Conservation (phyloP, 148 eudicot species). For the Vaccinium macrocarpon region DNA sequence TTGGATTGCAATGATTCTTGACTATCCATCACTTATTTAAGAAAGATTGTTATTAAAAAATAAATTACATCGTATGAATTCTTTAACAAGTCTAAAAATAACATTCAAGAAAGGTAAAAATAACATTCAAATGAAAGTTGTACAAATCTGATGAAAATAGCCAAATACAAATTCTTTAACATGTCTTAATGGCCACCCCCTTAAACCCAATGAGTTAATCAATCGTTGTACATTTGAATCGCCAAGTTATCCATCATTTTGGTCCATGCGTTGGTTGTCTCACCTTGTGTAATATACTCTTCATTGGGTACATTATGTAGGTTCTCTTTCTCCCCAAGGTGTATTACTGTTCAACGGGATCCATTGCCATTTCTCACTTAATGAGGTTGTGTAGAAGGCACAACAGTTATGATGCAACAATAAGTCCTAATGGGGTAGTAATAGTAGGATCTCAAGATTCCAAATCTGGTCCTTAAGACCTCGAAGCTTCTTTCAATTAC, state of each 20-base stretch:
- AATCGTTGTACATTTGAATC: background rate
- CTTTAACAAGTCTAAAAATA: too few species aligned
- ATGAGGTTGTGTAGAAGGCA: slow-evolving; percentile 22
- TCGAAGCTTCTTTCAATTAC: slow-evolving; percentile 19
- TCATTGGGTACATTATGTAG: background rate
- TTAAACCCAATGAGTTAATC: background rate
- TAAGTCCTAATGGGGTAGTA: slow-evolving; percentile 20
- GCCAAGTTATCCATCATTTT: background rate
- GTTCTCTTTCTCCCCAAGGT: background rate
- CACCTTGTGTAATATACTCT: background rate
- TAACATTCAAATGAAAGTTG: too few species aligned
- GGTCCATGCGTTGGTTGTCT: background rate
- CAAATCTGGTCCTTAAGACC: slow-evolving; percentile 24
- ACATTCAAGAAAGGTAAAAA: too few species aligned
- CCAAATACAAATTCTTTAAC: too few species aligned
- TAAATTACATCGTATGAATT: too few species aligned
- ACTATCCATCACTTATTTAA: too few species aligned
- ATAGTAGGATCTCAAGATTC: slow-evolving; percentile 22
- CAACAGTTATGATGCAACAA: slow-evolving; percentile 20
- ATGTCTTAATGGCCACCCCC: too few species aligned
- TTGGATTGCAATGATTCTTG: too few species aligned
- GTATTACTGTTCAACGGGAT: too few species aligned
- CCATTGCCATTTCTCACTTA: slow-evolving; percentile 3
- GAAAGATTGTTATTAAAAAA: too few species aligned
- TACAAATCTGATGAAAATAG: too few species aligned